Evolutionary conservation across 148 eudicot genomes (phyloP).

Genomic region (Selenicereus undatus): DNA sequence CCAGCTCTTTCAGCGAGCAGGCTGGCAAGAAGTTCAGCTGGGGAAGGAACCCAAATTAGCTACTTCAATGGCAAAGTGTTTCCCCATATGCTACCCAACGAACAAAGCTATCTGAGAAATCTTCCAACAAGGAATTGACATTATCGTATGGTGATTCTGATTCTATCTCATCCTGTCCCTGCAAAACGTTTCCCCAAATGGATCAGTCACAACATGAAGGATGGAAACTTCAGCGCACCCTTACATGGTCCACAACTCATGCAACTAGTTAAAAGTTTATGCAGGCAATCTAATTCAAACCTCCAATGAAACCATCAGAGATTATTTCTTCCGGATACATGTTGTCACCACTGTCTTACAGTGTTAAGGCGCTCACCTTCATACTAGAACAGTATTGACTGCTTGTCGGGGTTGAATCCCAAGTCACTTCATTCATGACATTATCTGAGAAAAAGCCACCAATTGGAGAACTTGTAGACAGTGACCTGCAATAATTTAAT

Average conservation of each 20-base stretch:
- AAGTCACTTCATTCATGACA: constrained; percentile 38
- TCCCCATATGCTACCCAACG: constrained; percentile 80
- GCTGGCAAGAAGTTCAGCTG: not conserved
- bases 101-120: constrained; percentile 67
- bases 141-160: constrained; percentile 40
- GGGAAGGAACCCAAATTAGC: not conserved
- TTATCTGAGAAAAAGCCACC: constrained; percentile 42
- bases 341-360: too few relatives aligned
- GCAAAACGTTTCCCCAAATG: constrained; percentile 4
- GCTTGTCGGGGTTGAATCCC: constrained; percentile 49
- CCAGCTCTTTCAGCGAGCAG: not conserved
- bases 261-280: not conserved
- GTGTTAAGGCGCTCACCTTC: constrained; percentile 39
- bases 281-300: not conserved
- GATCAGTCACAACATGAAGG: not conserved
- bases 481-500: constrained; percentile 34
- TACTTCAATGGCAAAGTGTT: constrained; percentile 47
- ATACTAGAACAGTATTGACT: constrained; percentile 48
- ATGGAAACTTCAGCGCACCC: not conserved
- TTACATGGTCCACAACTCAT: not conserved
- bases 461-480: constrained; percentile 32
- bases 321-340: too few relatives aligned
- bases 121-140: constrained; percentile 44
- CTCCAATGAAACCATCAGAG: too few relatives aligned
- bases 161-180: constrained; percentile 52